Conservation (phyloP, 2,329 filamentous ascomycete species). For the Ascochyta koolunga region DNA sequence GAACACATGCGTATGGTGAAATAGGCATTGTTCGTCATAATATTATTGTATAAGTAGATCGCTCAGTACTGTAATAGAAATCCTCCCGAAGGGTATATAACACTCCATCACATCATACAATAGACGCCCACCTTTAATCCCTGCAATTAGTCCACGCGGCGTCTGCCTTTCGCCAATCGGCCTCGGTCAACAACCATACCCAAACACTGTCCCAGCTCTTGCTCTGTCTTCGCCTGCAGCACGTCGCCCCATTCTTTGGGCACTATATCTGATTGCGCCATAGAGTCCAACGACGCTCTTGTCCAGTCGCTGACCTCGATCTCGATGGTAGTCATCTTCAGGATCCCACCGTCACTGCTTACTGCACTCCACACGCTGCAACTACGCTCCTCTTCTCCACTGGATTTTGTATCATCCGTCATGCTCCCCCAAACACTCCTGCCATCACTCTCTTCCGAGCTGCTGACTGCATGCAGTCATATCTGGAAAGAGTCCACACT, state of each 20-base stretch:
- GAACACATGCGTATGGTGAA: background rate
- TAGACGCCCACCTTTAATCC: background rate
- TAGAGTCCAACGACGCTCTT: background rate
- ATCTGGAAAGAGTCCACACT: conserved; percentile 14
- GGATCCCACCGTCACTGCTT: background rate
- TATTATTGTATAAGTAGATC: background rate
- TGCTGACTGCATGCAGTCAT: conserved; percentile 3
- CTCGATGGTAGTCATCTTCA: conserved; percentile 10
- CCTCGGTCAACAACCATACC: conserved; percentile 7
- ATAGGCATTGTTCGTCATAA: background rate
- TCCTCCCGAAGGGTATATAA: conserved; percentile 14
- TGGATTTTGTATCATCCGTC: conserved; percentile 2
- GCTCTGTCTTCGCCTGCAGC: background rate
- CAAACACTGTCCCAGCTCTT: background rate
- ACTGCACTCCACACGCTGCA: background rate
- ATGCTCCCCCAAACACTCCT: background rate
- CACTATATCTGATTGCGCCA: background rate
- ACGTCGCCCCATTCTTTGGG: background rate
- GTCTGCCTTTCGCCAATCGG: background rate
- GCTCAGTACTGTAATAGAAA: background rate
- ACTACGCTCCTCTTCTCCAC: background rate
- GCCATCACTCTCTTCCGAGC: background rate
- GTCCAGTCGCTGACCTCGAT: background rate
- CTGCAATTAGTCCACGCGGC: background rate
- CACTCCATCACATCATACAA: conserved; percentile 61